Evolutionary conservation across 2,329 filamentous ascomycete genomes (phyloP).

Genomic region (Thyridium curvatum): DNA sequence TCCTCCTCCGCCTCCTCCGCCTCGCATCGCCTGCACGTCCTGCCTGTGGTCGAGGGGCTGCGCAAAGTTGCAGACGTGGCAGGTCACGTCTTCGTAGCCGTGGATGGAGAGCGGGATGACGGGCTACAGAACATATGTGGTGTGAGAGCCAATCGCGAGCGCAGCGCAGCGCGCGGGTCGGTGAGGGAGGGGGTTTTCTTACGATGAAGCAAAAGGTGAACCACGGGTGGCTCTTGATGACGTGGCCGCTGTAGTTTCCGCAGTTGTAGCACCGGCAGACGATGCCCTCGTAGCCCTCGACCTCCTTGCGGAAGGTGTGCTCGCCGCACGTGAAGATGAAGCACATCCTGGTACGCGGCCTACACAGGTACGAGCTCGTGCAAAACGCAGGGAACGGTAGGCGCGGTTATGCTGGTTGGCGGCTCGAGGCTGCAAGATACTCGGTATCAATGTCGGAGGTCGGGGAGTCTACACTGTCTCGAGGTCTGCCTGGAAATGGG

Average conservation of each 20-base stretch:
- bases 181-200: conserved; percentile 15
- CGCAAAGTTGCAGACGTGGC: conserved; percentile 70
- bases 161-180: too few species aligned
- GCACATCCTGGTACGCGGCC: conserved; percentile 50
- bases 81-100: conserved; percentile 63
- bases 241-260: conserved; percentile 55
- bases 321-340: conserved; percentile 58
- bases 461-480: too few species aligned
- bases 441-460: too few species aligned
- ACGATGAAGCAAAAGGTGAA: conserved; percentile 76
- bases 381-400: too few species aligned
- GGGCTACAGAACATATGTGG: too few species aligned
- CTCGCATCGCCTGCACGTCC: conserved; percentile 47
- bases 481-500: too few species aligned
- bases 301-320: conserved; percentile 53
- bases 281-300: conserved; percentile 55
- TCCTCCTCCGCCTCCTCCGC: conserved; percentile 26
- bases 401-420: too few species aligned
- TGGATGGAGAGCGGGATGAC: conserved; percentile 64
- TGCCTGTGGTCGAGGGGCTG: conserved; percentile 56
- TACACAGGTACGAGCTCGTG: too few species aligned
- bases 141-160: not conserved
- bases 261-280: conserved; percentile 61
- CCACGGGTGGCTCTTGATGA: conserved; percentile 62
- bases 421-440: too few species aligned